Evolutionary conservation across 2,329 filamentous ascomycete species (phyloP).

Genomic region (Xylaria sp.): DNA sequence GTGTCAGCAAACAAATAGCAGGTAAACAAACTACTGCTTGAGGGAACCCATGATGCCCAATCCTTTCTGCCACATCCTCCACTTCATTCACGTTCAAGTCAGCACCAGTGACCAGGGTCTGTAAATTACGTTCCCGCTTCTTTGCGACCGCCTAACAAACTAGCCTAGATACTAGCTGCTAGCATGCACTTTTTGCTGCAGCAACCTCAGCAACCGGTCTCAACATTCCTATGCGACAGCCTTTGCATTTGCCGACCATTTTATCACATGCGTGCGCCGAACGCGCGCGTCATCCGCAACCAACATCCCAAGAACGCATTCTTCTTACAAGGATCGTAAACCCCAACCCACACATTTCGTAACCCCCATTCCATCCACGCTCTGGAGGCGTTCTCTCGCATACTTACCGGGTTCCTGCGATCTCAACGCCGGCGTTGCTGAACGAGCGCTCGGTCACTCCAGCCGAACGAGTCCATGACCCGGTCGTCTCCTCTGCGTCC

Average conservation of each 20-base stretch:
- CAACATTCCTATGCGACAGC: slow-evolving; percentile 20
- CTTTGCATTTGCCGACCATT: slow-evolving; percentile 14
- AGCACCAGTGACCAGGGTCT: slow-evolving; percentile 20
- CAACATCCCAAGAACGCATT: slow-evolving; percentile 6
- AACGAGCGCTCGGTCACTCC: background rate
- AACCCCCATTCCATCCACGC: background rate
- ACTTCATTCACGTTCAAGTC: slow-evolving; percentile 3
- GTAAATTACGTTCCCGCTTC: slow-evolving; percentile 2
- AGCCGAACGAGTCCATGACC: background rate
- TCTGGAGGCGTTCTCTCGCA: background rate
- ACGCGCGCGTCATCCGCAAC: slow-evolving; percentile 19
- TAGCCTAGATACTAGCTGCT: background rate
- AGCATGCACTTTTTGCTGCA: slow-evolving; percentile 16
- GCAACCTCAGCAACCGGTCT: slow-evolving; percentile 5
- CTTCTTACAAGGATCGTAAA: slow-evolving; percentile 1
- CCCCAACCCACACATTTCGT: background rate
- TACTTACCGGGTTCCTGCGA: background rate
- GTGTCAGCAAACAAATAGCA: slow-evolving; percentile 29
- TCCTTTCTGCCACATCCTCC: slow-evolving; percentile 2
- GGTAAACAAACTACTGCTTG: slow-evolving; percentile 34
- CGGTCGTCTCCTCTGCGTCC: slow-evolving; percentile 8
- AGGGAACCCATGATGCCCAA: slow-evolving; percentile 24
- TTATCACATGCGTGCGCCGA: slow-evolving; percentile 27
- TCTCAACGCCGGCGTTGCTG: background rate
- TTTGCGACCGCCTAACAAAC: slow-evolving; percentile 20